Base-by-base conservation (phyloP, 768 basidiomycete genomes). In the Chlorophyllum brunneum region DNA sequence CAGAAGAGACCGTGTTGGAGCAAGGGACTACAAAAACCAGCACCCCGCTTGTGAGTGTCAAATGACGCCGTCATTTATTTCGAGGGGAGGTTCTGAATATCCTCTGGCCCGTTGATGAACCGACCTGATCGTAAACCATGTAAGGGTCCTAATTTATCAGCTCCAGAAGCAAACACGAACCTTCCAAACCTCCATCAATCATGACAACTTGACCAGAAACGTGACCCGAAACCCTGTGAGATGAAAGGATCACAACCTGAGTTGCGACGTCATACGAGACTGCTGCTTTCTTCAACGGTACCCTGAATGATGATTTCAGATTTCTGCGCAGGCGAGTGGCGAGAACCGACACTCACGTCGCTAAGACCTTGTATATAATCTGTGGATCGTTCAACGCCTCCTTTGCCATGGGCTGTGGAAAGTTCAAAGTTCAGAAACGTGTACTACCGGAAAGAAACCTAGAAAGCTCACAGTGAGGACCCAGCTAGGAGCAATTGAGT, bases 171-270 rank as follows among this genome's bases (percentile, higher is more conserved):
- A 48, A 23, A 10, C 33, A 58, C 53, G 61, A 31, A 70, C 88
- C 88, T 74, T 90, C 88, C 87, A 88, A 88, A 2, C 88, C 88
- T 2, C 87, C 88, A 42, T 80, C 78, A 4, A 88, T 74, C 81
- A 87, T 85, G 24, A 87, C 60, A 4, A 83, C 78, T 58, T 87
- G 79, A 0, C 87, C 87, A 1, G 82, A 78, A 13, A 89, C 75
- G 59, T 89, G 87, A 0, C 87, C 85, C 0, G 86, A 88, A 0
- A 88, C 61, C 9, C 66, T 67, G 5, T 77, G 66, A 0, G 85
- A 88, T 0, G 87, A 77, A 2, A 89, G 61, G 1, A 85, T 51
- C 8, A 77, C 76, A 24, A 89, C 72, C 63, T 88, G 86, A 5
- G 70, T 74, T 0, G 87, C 88, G 27, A 89, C 66, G 55, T 91